Evolutionary conservation across 495 filamentous ascomycete genomes (phyloP).

Genomic region (Rostrohypoxylon terebratum): DNA sequence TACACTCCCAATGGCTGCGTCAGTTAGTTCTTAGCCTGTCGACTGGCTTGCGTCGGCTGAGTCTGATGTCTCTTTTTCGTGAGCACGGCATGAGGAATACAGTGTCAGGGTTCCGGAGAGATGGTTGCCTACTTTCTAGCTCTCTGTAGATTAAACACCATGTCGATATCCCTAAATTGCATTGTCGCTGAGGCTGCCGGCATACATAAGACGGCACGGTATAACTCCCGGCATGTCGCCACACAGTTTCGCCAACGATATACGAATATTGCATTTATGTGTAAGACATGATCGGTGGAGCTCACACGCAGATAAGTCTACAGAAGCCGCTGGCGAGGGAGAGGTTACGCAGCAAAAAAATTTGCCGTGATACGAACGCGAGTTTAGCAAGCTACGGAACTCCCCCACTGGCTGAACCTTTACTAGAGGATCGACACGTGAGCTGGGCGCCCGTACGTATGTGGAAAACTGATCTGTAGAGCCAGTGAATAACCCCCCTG

Average conservation of each 20-base stretch:
- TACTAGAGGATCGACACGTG: constrained; percentile 40
- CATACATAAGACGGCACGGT: constrained; percentile 25
- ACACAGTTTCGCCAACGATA: constrained; percentile 8
- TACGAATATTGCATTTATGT: constrained; percentile 23
- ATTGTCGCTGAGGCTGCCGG: constrained; percentile 21
- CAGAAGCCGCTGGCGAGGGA: constrained; percentile 4
- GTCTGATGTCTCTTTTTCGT: neutral
- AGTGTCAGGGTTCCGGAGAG: neutral
- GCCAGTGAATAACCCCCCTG: constrained; percentile 20
- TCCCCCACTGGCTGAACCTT: constrained; percentile 37
- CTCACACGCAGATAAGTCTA: constrained; percentile 22
- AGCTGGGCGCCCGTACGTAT: constrained; percentile 16
- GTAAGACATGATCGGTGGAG: constrained; percentile 30
- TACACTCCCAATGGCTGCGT: neutral
- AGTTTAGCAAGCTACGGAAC: constrained; percentile 24
- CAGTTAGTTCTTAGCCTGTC: neutral
- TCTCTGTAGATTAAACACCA: constrained; percentile 4
- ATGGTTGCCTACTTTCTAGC: neutral
- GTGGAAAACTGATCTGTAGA: constrained; percentile 14
- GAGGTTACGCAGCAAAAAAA: constrained; percentile 25
- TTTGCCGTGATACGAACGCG: constrained; percentile 40
- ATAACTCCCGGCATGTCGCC: constrained; percentile 31
- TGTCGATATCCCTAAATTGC: neutral
- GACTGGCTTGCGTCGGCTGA: constrained; percentile 1
- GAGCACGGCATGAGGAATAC: neutral